Base-by-base conservation (phyloP, 192 early-diverging fungal genomes). In the Umbelopsis isabellina region DNA sequence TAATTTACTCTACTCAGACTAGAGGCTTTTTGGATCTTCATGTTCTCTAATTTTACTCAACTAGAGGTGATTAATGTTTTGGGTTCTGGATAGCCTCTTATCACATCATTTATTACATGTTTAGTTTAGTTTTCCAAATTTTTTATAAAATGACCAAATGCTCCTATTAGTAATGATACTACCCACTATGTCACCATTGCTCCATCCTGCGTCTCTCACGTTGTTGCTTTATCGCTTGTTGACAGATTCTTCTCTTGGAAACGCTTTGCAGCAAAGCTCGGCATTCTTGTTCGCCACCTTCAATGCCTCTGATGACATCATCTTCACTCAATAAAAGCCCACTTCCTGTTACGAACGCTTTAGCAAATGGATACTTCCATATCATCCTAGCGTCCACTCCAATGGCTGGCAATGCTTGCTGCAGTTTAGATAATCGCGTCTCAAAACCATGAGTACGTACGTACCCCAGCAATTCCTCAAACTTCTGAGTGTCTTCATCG, bases 341-440 rank as follows among this genome's bases (percentile, higher is more conserved):
- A 49, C 69, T 73, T 20, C 76, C 71, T 4, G 66, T 61, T 1
- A 70, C 72, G 67, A 69, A 78, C 0, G 76, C 68, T 49, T 55
- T 73, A 8, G 76, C 76, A 73, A 78, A 78, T 4, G 76, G 47
- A 18, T 78, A 78, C 27, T 78, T 78, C 76, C 76, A 78, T 46
- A 78, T 58, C 22, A 78, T 61, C 3, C 72, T 67, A 12, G 71
- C 58, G 67, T 78, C 76, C 0, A 78, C 76, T 1, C 76, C 72
- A 7, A 65, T 61, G 45, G 66, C 76, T 23, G 68, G 72, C 11
- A 78, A 35, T 30, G 69, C 23, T 18, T 78, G 72, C 13, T 73
- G 71, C 22, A 78, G 25, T 18, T 52, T 41, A 15, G 71, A 70
- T 8, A 78, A 50, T 0, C 72, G 70, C 13, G 76, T 78, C 13